A percentile compares a stretch with the other conserved stretches of the same genome.
phyloP scores from a whole-genome alignment of 2,329 filamentous ascomycete genomes.

The Fusarium udum region DNA sequence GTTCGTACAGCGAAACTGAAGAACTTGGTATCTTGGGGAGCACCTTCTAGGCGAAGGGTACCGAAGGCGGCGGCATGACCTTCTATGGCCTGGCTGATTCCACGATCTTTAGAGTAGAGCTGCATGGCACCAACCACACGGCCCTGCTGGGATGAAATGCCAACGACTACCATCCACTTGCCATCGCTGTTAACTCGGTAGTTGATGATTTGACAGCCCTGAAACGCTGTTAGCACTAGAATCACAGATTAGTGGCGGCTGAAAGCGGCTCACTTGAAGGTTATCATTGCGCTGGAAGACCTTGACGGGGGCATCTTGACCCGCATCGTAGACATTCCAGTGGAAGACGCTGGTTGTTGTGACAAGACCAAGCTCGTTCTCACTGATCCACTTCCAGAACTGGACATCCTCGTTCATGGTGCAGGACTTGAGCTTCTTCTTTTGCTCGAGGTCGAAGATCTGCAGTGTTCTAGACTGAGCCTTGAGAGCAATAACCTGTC shows the following conservation, averaged over 20 bases:
- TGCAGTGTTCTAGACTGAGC: constrained; percentile 94
- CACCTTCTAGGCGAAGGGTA: constrained; percentile 86
- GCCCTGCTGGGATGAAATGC: constrained; percentile 92
- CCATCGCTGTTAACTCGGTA: constrained; percentile 95
- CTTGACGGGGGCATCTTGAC: constrained; percentile 83
- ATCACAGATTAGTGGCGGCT: neutral
- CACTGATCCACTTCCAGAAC: constrained; percentile 99
- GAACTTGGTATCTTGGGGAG: constrained; percentile 89
- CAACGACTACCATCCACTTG: constrained; percentile 98
- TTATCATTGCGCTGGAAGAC: constrained; percentile 95
- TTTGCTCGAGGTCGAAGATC: constrained; percentile 93
- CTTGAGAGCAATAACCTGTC: constrained; percentile 95
- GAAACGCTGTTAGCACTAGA: constrained; percentile 32
- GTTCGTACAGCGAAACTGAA: constrained; percentile 97
- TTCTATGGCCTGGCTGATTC: constrained; percentile 97
- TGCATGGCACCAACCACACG: constrained; percentile 97
- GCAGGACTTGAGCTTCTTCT: constrained; percentile 95
- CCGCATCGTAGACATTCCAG: constrained; percentile 94
- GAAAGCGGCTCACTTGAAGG: constrained; percentile 71
- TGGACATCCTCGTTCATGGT: constrained; percentile 97
- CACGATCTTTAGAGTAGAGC: constrained; percentile 93
- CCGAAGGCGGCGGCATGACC: constrained; percentile 96
- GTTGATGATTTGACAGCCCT: constrained; percentile 99
- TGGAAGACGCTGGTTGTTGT: constrained; percentile 93
- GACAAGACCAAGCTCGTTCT: constrained; percentile 86